Base-by-base conservation (phyloP, 768 basidiomycete genomes). In the Termitomyces sp. region DNA sequence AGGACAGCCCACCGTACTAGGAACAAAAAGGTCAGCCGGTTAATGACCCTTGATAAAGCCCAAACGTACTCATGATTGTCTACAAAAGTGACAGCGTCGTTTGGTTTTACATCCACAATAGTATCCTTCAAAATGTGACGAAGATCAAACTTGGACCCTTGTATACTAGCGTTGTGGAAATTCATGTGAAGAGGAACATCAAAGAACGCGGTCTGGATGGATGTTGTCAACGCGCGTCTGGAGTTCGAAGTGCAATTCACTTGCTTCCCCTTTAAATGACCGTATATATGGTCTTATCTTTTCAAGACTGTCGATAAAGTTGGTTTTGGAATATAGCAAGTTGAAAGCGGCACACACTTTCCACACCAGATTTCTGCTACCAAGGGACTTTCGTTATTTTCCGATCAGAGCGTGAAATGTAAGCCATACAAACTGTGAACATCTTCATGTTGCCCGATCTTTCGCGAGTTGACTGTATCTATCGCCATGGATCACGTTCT, bases 141-240 rank as follows among this genome's bases (percentile, higher is more conserved):
- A 47, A 98, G 77, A 71, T 96, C 94, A 65, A 84, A 96, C 18
- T 77, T 73, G 36, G 78, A 76, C 31, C 86, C 80, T 16, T 75
- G 74, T 60, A 84, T 81, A 68, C 91, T 90, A 13, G 94, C 94
- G 58, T 79, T 76, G 65, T 87, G 78, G 66, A 95, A 87, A 62
- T 91, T 92, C 72, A 84, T 79, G 66, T 98, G 94, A 22, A 98
- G 77, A 20, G 92, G 92, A 7, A 92, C 91, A 67, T 97, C 94
- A 62, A 97, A 97, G 67, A 96, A 92, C 0, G 93, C 80, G 12
- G 89, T 84, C 87, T 96, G 26, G 70, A 34, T 58, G 55, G 22
- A 18, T 26, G 29, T 28, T 13, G n/a, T 52, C 26, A 29, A 39
- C 3, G n/a, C 20, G 1, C 18, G 29, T 28, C 20, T 2, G 15